Base-by-base conservation (phyloP, 345 rosid species). In the Sisymbrium irio region DNA sequence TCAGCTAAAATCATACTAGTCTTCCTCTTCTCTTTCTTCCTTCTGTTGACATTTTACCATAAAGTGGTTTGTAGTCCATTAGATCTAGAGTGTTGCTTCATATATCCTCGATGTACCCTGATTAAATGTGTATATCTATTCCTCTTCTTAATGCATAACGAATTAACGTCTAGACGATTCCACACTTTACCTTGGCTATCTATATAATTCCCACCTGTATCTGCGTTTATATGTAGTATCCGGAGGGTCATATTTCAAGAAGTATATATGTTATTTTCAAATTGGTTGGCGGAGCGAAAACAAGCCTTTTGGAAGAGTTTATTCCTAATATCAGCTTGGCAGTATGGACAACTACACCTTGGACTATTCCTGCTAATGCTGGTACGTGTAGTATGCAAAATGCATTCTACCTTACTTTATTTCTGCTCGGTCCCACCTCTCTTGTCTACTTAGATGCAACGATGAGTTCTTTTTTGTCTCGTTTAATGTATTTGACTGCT, bases 291-390 rank as follows among this genome's bases (percentile, higher is more conserved):
- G 80, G 82, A 53, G 69, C 80, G 19, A 82, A 79, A 66, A 79
- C 78, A 44, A 62, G 67, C 57, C 77, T 75, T 41, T 71, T 94
- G 62, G 81, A 85, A 55, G 93, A 88, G 62, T 89, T 89, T 75
- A 76, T 84, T 69, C 96, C 97, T 19, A 83, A 91, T 82, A 76
- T 94, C 73, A 76, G 78, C 77, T 75, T 94, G 84, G 96, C 96
- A 56, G 83, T 89, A 67, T 94, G 98, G 98, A 94, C 98, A 53
- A 94, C 98, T 62, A 91, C 98, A 65, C 98, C 98, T 2, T 94
- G 96, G 98, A 94, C 97, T 12, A 59, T 94, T 77, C 98, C 95
- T 56, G 98, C 96, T 70, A 94, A 94, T 82, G 97, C 96, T 33
- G 98, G 98, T 88, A 75, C 61, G 79, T 78, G 35, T 50, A 41